Evolutionary conservation across 1,284 basidiomycete species (phyloP), one percentile per base, ranked within the genome.

Genomic region (Naganishia albida): DNA sequence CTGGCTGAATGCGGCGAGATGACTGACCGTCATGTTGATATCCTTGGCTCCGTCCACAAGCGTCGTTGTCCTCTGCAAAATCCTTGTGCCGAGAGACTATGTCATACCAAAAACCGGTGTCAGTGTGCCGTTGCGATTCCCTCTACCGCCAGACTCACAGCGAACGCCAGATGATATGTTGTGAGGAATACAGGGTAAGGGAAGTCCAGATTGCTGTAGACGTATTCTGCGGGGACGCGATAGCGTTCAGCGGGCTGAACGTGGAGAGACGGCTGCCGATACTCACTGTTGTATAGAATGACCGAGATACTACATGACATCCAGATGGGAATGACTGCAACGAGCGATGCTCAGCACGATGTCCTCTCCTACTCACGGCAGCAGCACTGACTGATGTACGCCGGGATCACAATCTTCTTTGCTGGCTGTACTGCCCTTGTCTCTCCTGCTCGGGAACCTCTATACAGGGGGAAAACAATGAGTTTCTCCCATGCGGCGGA

Each of bases 31-130:
- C 83, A 97, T 88, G 73, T 88, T 87, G 25, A 94, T 86, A 72
- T 96, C 91, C 74, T 90, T 90, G 18, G 86, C 85, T 54, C 89
- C 92, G 72, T 97, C 91, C n/a, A 98, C 82, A 2, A 98, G 85
- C 62, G 82, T 84, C 0, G 95, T 98, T 46, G 92, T 96, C 49
- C 90, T 86, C 70, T 92, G 87, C 44, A 98, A 82, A 3, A 97
- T 78, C 46, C 95, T 87, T 0, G 95, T 98, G 13, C 93, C 91
- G 63, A 94, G 83, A 2, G 94, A 87, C 86, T 91, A 23, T 12
- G 30, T 7, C 51, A 42, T 48, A 28, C 38, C 43, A 12, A 23
- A 46, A 13, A 49, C 38, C 26, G 15, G 74, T 73, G 70, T 76
- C 65, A 70, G 72, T 70, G 34, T 34, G 34, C 34, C 34, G 4